Base-by-base conservation (phyloP, 176 grass and related monocot species). In the Cenchrus americanus region DNA sequence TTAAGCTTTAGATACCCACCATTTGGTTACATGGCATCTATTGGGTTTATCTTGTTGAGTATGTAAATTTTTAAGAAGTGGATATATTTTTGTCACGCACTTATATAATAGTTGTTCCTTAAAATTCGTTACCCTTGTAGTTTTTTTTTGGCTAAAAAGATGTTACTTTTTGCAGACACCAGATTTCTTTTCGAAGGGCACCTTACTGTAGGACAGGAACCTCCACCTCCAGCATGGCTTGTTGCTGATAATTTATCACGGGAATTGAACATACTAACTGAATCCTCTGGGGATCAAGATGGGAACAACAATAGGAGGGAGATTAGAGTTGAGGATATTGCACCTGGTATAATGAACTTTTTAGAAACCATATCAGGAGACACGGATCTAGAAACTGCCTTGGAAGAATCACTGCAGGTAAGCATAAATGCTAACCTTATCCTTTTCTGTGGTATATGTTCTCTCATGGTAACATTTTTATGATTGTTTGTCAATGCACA, bases 141-240 rank as follows among this genome's bases (percentile, higher is more conserved):
- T 74, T 61, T 23, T 80, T 14, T 77, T 14, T 87, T 68, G 83
- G 59, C 69, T 80, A 80, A 87, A 58, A 76, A 87, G 40, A 58
- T 90, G 32, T 68, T 80, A 49, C 58, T 84, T 88, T 77, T 75
- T 30, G 66, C 84, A 96, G 96, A 96, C 79, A 72, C 80, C 47
- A 84, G 96, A 85, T 99, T 88, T 81, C 89, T 92, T 47, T 99
- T 99, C 83, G 96, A 99, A 90, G 96, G 93, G 51, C 96, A 99
- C 67, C 84, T 99, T 62, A 99, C 96, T 18, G 89, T 99, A 73
- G 91, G 94, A 61, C 87, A 82, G 75, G 96, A 99, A 84, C 96
- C 96, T 32, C 91, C 93, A 15, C 93, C 91, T 69, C 96, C 96
- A 72, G 83, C 93, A 69, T 99, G 93, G 96, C 96, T 99, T 85